A percentile compares a stretch with the other conserved stretches of the same genome.
Conservation (phyloP, 805 yeast species). For the Saccharomycopsis sp. region DNA sequence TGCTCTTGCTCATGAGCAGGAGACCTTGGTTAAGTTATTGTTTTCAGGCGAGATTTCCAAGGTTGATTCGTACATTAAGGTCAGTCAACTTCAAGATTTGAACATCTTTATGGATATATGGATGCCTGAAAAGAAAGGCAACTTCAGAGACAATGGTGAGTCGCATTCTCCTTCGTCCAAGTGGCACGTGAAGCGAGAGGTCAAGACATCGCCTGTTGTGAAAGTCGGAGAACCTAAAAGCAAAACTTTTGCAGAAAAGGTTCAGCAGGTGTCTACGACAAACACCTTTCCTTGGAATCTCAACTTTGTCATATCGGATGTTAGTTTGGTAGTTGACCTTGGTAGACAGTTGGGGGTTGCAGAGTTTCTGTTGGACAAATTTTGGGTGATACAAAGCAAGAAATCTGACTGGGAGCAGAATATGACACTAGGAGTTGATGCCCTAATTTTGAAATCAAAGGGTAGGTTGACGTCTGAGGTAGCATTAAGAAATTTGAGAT, state of each 20-base stretch:
- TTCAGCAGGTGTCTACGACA: conserved; percentile 51
- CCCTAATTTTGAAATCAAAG: conserved; percentile 41
- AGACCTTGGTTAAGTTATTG: conserved; percentile 31
- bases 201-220: neutral
- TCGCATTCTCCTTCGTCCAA: too few relatives aligned
- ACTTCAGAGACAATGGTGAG: too few relatives aligned
- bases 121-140: conserved; percentile 37
- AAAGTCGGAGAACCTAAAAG: conserved; percentile 11
- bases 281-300: conserved; percentile 69
- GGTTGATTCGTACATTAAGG: conserved; percentile 54
- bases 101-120: conserved; percentile 77
- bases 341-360: conserved; percentile 78
- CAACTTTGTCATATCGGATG: conserved; percentile 44
- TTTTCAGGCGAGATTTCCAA: conserved; percentile 46
- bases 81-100: conserved; percentile 82
- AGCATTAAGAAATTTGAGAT: conserved; percentile 37
- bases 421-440: conserved; percentile 50
- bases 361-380: conserved; percentile 41
- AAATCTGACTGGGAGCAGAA: conserved; percentile 63
- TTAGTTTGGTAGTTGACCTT: conserved; percentile 55
- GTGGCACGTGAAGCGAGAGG: too few relatives aligned
- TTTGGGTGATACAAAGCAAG: conserved; percentile 66
- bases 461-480: conserved; percentile 79
- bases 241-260: conserved; percentile 35
- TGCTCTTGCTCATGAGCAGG: conserved; percentile 36